Conservation (phyloP, 139 green algal species). For the Chlorella sp. region DNA sequence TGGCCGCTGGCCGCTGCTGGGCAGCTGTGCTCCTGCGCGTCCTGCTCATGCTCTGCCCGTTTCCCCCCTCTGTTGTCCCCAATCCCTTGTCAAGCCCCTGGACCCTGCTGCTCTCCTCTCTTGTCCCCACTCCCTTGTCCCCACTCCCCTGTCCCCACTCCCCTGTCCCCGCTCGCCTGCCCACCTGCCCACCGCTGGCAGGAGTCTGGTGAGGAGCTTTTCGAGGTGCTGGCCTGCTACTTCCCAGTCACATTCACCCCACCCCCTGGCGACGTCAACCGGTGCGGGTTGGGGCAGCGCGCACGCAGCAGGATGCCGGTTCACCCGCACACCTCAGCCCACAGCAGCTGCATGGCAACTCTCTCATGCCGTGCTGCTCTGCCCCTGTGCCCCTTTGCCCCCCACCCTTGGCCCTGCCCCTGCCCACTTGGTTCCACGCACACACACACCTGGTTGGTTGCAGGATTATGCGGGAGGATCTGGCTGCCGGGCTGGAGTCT, state of each 20-base stretch:
- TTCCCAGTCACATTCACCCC: constrained; percentile 93
- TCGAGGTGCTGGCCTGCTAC: constrained; percentile 89
- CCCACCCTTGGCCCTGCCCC: not conserved
- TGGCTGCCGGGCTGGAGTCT: constrained; percentile 51
- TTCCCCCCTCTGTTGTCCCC: too few relatives aligned
- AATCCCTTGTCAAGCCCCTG: too few relatives aligned
- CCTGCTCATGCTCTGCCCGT: too few relatives aligned
- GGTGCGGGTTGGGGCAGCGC: not conserved
- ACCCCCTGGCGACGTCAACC: constrained; percentile 52
- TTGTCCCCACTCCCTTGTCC: too few relatives aligned
- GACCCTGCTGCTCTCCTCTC: too few relatives aligned
- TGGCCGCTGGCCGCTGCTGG: not conserved
- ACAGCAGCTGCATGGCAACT: too few relatives aligned
- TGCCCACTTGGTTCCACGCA: not conserved
- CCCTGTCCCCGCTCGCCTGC: too few relatives aligned
- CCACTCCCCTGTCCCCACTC: too few relatives aligned
- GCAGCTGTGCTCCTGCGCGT: not conserved
- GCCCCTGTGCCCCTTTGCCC: not conserved
- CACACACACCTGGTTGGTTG: not conserved
- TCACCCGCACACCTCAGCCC: not conserved
- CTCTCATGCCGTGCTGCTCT: too few relatives aligned
- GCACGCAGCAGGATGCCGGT: not conserved
- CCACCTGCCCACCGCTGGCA: not conserved
- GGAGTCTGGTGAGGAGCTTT: constrained; percentile 73
- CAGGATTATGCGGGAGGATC: constrained; percentile 55